phyloP scores from a whole-genome alignment of 768 basidiomycete species.

The Trametes cinnabarina region DNA sequence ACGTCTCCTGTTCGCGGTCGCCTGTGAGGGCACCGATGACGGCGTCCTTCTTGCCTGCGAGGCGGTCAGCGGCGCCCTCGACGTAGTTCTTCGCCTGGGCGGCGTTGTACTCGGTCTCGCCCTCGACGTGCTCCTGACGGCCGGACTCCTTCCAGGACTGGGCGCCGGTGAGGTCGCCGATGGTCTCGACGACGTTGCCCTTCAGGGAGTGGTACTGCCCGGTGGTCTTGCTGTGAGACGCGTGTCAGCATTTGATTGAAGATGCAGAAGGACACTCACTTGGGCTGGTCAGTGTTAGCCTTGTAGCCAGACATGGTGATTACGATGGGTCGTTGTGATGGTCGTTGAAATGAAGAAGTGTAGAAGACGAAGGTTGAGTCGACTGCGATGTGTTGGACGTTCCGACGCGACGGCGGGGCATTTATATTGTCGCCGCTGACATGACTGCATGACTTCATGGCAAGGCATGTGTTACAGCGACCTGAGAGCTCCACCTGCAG shows the following conservation, averaged over 20 bases:
- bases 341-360: not conserved
- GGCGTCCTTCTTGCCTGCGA: slow-evolving; percentile 52
- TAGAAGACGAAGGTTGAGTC: not conserved
- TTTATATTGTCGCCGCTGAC: not conserved
- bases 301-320: not conserved
- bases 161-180: slow-evolving; percentile 45
- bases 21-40: slow-evolving; percentile 56
- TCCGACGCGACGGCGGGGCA: not conserved
- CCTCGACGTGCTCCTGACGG: slow-evolving; percentile 48
- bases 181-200: slow-evolving; percentile 37
- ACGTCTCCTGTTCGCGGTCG: slow-evolving; percentile 47
- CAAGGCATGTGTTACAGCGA: not conserved
- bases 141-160: slow-evolving; percentile 44
- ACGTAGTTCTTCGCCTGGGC: slow-evolving; percentile 50
- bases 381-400: not conserved
- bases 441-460: not conserved
- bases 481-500: not conserved
- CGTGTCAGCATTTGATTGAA: not conserved
- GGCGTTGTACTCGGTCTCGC: slow-evolving; percentile 46
- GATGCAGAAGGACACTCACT: slow-evolving; percentile 14
- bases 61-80: slow-evolving; percentile 46
- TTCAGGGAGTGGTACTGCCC: slow-evolving; percentile 42
- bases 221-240: slow-evolving; percentile 32
- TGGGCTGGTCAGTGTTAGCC: slow-evolving; percentile 23
- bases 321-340: not conserved